These are phyloP conservation scores for Pythium graminicola DNA, from an alignment of 352 stramenopile species.

Conservation along the genomic window DNA sequence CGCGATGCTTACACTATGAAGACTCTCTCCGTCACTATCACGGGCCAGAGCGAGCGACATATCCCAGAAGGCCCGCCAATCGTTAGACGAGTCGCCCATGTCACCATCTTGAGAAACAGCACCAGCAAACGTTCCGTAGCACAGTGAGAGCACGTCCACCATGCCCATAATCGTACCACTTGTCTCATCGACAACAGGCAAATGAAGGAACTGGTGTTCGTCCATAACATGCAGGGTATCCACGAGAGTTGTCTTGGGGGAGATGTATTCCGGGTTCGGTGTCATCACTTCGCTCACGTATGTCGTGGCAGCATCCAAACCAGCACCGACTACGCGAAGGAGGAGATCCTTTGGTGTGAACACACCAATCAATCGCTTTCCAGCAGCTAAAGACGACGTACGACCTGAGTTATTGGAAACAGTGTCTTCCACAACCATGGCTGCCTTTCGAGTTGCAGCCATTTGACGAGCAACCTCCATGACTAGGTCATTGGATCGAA, in stretches of 20 bases:
- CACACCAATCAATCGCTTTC: conserved; percentile 91
- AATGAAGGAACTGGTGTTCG: conserved; percentile 96
- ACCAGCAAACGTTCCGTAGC: conserved; percentile 81
- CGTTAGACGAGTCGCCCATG: conserved; percentile 46
- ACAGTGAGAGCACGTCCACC: conserved; percentile 84
- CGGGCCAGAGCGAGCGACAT: conserved; percentile 75
- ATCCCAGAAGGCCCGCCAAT: conserved; percentile 87
- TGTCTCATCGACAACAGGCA: conserved; percentile 91
- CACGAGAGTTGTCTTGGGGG: conserved; percentile 89
- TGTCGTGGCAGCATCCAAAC: conserved; percentile 86
- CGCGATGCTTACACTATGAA: conserved; percentile 49
- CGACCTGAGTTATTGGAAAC: conserved; percentile 6
- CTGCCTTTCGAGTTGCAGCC: conserved; percentile 73
- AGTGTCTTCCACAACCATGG: conserved; percentile 68
- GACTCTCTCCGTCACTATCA: conserved; percentile 52
- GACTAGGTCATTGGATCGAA: conserved; percentile 68
- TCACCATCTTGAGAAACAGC: conserved; percentile 31
- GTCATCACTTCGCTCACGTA: conserved; percentile 95
- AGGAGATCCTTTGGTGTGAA: conserved; percentile 98
- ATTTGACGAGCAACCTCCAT: conserved; percentile 85
- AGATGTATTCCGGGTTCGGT: conserved; percentile 91
- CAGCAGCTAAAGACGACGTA: conserved; percentile 30
- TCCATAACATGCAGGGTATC: conserved; percentile 98
- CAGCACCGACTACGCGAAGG: conserved; percentile 90
- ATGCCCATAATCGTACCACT: conserved; percentile 72